A percentile compares a stretch with the other conserved stretches of the same genome.
Conservation (phyloP, 305 asterid genomes). For the Fraxinus floribunda region DNA sequence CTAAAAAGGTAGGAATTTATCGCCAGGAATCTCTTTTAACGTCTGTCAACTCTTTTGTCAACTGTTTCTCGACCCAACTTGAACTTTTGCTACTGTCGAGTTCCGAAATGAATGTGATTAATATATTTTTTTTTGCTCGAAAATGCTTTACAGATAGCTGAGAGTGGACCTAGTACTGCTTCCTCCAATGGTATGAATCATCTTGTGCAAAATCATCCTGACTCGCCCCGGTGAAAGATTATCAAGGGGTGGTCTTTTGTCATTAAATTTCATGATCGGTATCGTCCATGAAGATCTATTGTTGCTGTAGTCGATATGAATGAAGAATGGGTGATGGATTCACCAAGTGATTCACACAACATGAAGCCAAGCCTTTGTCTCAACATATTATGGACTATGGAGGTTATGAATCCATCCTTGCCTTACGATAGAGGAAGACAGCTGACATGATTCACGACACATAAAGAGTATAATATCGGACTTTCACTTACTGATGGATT, state of each 20-base stretch:
- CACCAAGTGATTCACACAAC: not conserved
- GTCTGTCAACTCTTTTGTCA: not conserved
- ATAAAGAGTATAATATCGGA: not conserved
- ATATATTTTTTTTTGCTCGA: not conserved
- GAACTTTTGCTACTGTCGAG: not conserved
- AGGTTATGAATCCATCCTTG: not conserved
- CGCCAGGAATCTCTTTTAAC: not conserved
- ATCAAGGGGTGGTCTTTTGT: not conserved
- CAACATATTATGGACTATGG: not conserved
- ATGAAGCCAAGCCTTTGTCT: not conserved
- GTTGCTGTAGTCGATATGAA: not conserved
- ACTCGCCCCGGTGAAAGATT: slow-evolving; percentile 18
- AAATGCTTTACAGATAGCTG: slow-evolving; percentile 30
- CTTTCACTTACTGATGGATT: not conserved
- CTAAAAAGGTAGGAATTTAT: not conserved
- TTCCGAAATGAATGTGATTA: not conserved
- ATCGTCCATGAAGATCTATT: not conserved
- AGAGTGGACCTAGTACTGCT: slow-evolving; percentile 19
- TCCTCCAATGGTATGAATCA: slow-evolving; percentile 22
- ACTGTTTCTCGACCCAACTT: not conserved
- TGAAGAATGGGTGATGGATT: not conserved
- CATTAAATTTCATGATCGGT: not conserved
- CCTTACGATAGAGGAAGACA: not conserved
- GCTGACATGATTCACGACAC: not conserved
- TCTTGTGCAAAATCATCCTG: slow-evolving; percentile 22